phyloP scores from a whole-genome alignment of 2,329 filamentous ascomycete genomes.

The Aspergillus sp. region DNA sequence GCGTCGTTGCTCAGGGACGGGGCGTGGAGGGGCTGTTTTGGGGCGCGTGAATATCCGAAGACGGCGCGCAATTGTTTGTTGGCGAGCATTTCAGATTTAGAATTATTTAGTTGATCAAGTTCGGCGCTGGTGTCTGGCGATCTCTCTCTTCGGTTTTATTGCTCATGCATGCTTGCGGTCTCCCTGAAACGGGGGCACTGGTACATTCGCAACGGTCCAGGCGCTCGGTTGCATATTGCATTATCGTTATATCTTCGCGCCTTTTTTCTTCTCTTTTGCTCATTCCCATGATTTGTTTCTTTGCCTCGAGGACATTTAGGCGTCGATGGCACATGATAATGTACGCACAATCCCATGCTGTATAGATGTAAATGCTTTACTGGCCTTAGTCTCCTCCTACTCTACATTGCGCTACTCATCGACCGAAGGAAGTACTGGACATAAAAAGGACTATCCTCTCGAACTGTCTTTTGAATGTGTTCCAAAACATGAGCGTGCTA shows the following conservation, averaged over 20 bases:
- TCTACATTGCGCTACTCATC: not conserved
- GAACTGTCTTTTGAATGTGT: not conserved
- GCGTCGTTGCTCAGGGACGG: conserved; percentile 45
- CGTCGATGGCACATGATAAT: not conserved
- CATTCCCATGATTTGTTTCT: not conserved
- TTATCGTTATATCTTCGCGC: not conserved
- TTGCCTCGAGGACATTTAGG: not conserved
- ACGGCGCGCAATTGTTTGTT: not conserved
- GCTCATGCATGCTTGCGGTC: not conserved
- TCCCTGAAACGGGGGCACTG: not conserved
- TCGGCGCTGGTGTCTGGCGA: conserved; percentile 27
- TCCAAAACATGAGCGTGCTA: not conserved
- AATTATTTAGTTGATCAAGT: conserved; percentile 9
- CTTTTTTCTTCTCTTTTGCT: not conserved
- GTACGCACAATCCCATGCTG: not conserved
- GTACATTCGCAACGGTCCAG: not conserved
- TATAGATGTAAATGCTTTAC: not conserved
- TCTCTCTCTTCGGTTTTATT: conserved; percentile 1
- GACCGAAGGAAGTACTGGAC: not conserved
- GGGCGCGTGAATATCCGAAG: conserved; percentile 32
- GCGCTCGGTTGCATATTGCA: conserved; percentile 3
- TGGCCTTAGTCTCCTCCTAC: not conserved
- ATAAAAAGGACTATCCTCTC: not conserved
- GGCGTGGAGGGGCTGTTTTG: conserved; percentile 45
- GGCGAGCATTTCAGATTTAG: not conserved